phyloP scores from a whole-genome alignment of 176 grass and related monocot species.

The Poa pratensis region DNA sequence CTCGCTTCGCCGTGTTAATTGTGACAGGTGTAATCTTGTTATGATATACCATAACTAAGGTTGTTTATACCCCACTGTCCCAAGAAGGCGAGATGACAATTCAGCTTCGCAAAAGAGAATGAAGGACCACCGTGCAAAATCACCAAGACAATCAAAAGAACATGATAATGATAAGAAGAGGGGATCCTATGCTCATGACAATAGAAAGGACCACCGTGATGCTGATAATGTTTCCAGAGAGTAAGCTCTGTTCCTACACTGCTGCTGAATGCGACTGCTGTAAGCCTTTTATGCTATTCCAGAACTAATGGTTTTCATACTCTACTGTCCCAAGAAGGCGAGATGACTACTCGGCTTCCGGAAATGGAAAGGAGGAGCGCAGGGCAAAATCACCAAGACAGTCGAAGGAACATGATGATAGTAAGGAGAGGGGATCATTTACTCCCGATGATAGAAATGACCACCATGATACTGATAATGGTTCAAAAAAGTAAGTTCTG shows the following conservation, averaged over 20 bases:
- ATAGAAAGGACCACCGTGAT: conserved; percentile 11
- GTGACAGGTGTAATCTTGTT: neutral
- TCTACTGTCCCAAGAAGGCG: conserved; percentile 62
- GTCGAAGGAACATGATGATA: conserved; percentile 42
- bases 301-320: conserved; percentile 47
- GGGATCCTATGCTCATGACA: neutral
- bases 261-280: neutral
- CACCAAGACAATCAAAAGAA: conserved; percentile 14
- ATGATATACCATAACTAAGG: neutral
- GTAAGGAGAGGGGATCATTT: conserved; percentile 42
- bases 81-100: conserved; percentile 1
- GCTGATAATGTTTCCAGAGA: conserved; percentile 21
- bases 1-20: conserved; percentile 1
- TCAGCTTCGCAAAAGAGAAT: neutral
- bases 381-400: conserved; percentile 41
- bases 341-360: conserved; percentile 57
- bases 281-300: conserved; percentile 4
- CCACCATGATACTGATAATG: conserved; percentile 39
- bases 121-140: conserved; percentile 9
- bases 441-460: conserved; percentile 50
- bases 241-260: conserved; percentile 1
- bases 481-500: conserved; percentile 59
- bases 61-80: neutral
- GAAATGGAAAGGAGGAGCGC: conserved; percentile 51
- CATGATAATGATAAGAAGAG: neutral